A percentile compares a stretch with the other conserved stretches of the same genome.
These are phyloP conservation scores for Alnus rubra DNA, from an alignment of 306 rosid species.

Conservation along the genomic window DNA sequence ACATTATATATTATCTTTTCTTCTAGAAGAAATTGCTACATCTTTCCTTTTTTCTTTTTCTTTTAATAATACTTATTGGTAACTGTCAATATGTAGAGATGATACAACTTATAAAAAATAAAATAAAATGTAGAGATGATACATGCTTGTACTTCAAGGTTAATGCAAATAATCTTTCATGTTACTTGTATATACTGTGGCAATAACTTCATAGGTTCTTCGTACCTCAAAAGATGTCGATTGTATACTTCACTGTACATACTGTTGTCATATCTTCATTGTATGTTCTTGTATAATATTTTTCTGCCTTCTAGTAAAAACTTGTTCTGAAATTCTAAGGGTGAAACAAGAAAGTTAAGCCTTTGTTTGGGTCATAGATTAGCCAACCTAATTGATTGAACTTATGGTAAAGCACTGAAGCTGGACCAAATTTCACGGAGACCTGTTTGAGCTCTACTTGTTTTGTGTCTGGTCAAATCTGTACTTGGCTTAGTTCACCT, in stretches of 20 bases:
- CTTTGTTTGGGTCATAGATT: neutral
- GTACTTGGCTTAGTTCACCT: neutral
- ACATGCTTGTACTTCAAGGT: constrained; percentile 18
- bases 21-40: neutral
- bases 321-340: neutral
- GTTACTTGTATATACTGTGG: neutral
- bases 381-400: neutral
- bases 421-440: neutral
- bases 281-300: neutral
- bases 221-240: neutral
- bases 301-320: neutral
- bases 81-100: constrained; percentile 18
- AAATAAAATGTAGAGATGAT: no score
- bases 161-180: constrained; percentile 2
- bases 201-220: neutral
- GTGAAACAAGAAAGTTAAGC: neutral
- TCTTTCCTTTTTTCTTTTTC: constrained; percentile 9
- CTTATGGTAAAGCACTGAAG: neutral
- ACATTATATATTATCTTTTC: constrained; percentile 1
- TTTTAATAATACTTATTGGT: neutral
- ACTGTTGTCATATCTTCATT: neutral
- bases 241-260: neutral
- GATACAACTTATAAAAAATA: no score
- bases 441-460: neutral
- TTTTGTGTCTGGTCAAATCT: neutral